Conservation (phyloP, 495 filamentous ascomycete species). For the Recurvomyces mirabilis region DNA sequence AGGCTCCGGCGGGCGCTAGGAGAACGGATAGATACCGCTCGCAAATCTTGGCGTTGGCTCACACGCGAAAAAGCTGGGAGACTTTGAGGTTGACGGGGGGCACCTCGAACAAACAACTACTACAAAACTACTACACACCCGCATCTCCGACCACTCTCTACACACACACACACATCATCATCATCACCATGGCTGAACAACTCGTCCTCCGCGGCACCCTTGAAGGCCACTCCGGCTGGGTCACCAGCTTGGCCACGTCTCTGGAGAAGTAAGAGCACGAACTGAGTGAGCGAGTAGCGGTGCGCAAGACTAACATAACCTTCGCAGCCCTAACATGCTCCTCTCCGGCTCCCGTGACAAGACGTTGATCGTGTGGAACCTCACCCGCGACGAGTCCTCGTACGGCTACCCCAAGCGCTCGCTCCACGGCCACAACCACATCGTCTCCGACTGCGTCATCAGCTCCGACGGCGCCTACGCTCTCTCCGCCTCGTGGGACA, state of each 20-base stretch:
- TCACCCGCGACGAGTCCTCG: conserved; percentile 92
- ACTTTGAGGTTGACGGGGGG: too few relatives aligned
- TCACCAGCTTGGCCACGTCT: conserved; percentile 87
- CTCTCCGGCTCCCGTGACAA: conserved; percentile 95
- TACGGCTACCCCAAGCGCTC: conserved; percentile 98
- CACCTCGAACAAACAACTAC: too few relatives aligned
- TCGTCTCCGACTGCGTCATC: conserved; percentile 99
- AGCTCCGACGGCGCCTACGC: conserved; percentile 99
- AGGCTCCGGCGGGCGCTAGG: too few relatives aligned
- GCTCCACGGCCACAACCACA: conserved; percentile 97
- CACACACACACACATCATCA: too few relatives aligned
- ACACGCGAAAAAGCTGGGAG: too few relatives aligned
- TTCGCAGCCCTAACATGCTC: conserved; percentile 92
- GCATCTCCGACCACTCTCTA: too few relatives aligned
- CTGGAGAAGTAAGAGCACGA: conserved; percentile 76
- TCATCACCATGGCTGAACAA: conserved; percentile 48
- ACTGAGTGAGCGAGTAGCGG: neutral
- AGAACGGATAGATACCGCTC: too few relatives aligned
- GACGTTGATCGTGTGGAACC: conserved; percentile 99
- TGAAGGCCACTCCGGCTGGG: conserved; percentile 83
- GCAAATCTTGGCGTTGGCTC: too few relatives aligned
- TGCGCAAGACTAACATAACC: conserved; percentile 8
- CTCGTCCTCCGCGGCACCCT: conserved; percentile 94
- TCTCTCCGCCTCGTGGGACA: conserved; percentile 98
- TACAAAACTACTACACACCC: too few relatives aligned